Evolutionary conservation across 345 rosid species (phyloP).

Genomic region (Gossypium herbaceum): DNA sequence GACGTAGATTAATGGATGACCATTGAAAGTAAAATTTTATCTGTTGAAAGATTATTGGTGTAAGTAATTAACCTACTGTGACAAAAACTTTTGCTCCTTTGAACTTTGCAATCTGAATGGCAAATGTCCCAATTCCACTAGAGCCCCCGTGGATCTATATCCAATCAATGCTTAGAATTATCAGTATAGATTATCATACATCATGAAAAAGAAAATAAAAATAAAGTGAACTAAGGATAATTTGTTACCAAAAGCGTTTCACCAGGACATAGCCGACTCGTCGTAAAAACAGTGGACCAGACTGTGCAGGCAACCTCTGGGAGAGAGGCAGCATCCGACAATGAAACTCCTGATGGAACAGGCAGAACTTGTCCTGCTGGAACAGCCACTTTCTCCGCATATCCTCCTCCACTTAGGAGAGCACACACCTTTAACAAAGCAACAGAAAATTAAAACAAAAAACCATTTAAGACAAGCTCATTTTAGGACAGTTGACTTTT

Average conservation of each 20-base stretch:
- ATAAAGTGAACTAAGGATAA: neutral
- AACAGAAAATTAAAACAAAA: neutral
- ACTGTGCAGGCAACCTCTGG: conserved; percentile 93
- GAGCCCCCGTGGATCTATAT: conserved; percentile 87
- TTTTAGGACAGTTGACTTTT: neutral
- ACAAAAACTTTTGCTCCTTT: conserved; percentile 63
- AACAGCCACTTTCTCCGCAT: conserved; percentile 79
- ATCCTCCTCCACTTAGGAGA: conserved; percentile 85
- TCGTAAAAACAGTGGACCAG: conserved; percentile 90
- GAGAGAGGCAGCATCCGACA: conserved; percentile 61
- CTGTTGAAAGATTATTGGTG: neutral
- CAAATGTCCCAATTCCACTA: conserved; percentile 91
- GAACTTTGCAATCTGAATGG: conserved; percentile 79
- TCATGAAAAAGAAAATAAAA: neutral
- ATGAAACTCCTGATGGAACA: conserved; percentile 50
- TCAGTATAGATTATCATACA: neutral
- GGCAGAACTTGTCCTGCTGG: conserved; percentile 70
- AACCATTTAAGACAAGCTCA: neutral
- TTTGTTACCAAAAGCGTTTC: conserved; percentile 65
- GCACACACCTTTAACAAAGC: conserved; percentile 58
- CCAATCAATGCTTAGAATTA: neutral
- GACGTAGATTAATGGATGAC: neutral
- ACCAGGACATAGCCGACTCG: conserved; percentile 51
- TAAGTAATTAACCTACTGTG: conserved; percentile 62
- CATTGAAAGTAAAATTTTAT: neutral